Conservation (phyloP, 2,329 filamentous ascomycete species). For the Calycina herbarum region DNA sequence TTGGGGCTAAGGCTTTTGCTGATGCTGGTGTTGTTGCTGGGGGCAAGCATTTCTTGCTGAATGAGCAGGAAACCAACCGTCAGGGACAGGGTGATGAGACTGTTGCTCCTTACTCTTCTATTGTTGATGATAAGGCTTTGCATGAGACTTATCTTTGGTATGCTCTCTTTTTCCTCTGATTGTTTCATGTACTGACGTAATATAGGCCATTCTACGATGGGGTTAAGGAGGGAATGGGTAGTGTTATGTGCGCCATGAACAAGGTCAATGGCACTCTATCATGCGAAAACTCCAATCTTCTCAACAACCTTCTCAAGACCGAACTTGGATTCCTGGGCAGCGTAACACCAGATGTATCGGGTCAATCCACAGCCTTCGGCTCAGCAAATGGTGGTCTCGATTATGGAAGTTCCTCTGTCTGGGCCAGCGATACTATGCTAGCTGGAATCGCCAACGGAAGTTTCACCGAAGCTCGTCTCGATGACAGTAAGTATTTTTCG, state of each 20-base stretch:
- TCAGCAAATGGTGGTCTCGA: constrained; percentile 36
- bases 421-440: constrained; percentile 58
- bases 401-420: constrained; percentile 13
- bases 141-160: constrained; percentile 83
- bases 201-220: constrained; percentile 13
- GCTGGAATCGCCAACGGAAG: constrained; percentile 73
- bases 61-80: constrained; percentile 28
- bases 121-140: constrained; percentile 66
- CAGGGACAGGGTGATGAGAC: constrained; percentile 21
- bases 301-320: constrained; percentile 31
- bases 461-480: constrained; percentile 57
- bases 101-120: constrained; percentile 30
- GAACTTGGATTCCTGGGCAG: constrained; percentile 35
- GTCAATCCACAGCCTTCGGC: constrained; percentile 28
- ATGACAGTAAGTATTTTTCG: constrained; percentile 48
- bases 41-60: constrained; percentile 27
- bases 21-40: constrained; percentile 22
- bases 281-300: constrained; percentile 32
- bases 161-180: constrained; percentile 60
- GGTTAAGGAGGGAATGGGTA: constrained; percentile 20
- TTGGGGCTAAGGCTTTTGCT: constrained; percentile 19
- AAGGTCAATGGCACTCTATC: constrained; percentile 38
- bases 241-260: constrained; percentile 26
- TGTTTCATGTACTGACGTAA: neutral
- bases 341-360: constrained; percentile 28